Evolutionary conservation across 75 land plant species (phyloP), one percentile per base, ranked within the genome.

Genomic region (Adiantum capillusveneris): DNA sequence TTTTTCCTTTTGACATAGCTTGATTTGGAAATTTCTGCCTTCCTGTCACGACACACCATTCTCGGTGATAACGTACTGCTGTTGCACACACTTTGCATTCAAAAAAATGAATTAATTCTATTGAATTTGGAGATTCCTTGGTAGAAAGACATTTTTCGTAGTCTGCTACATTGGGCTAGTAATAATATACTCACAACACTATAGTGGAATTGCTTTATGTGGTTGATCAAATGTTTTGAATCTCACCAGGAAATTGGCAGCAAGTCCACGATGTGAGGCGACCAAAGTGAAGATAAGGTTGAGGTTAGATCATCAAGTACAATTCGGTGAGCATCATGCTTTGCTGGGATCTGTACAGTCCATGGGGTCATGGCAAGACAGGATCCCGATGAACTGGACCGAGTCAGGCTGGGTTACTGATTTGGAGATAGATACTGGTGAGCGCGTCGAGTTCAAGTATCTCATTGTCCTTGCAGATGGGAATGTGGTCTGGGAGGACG

Each of bases 351-450:
- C 98, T 7, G 30, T 82, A 12, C 65, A 81, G 48, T 84, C 78
- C 64, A 57, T 84, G 28, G 98, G 98, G 0, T 75, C 83, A 0
- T 94, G 98, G 98, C 79, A 81, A 68, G 78, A 84, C 48, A 50
- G 57, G 37, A 62, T 84, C 18, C 54, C 63, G 14, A 76, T 94
- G 88, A 61, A 66, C 31, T 94, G 98, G 98, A 81, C 85, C 0
- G 79, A 78, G 59, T 66, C 81, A 12, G 98, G 98, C 29, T 94
- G 98, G 98, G 73, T 86, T 2, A 56, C 60, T 43, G 79, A 94
- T 24, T 34, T 90, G 41, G 84, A 94, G 31, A 43, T 78, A 6
- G 64, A 59, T 20, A 74, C 67, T 3, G 82, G 74, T 17, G 79
- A 79, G 49, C 44, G 56, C 0, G 63, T 86, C 2, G 96, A 94